These are phyloP conservation scores for Spinellus fusiger DNA, from an alignment of 192 early-diverging fungal genomes.

Conservation along the genomic window DNA sequence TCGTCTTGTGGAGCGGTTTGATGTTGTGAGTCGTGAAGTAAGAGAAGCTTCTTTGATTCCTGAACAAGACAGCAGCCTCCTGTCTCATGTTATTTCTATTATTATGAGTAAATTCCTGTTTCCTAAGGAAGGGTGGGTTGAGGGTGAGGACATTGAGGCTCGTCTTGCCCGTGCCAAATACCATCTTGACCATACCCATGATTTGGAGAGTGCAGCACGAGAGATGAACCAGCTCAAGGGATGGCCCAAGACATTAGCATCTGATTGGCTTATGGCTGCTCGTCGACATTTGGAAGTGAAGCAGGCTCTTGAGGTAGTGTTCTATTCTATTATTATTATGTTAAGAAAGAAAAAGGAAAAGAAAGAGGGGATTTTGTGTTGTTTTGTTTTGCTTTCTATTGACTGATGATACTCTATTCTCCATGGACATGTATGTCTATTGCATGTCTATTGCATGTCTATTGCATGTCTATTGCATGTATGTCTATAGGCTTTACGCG, in stretches of 20 bases:
- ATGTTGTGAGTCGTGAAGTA: constrained; percentile 61
- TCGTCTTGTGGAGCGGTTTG: constrained; percentile 66
- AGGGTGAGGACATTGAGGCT: constrained; percentile 83
- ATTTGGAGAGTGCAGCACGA: constrained; percentile 81
- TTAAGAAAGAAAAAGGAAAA: neutral
- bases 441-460: too few relatives aligned
- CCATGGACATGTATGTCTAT: neutral
- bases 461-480: neutral
- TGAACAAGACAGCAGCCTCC: constrained; percentile 73
- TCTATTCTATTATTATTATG: neutral
- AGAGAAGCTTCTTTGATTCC: constrained; percentile 79
- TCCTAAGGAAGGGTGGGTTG: constrained; percentile 76
- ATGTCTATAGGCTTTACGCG: constrained; percentile 4
- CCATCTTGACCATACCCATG: constrained; percentile 60
- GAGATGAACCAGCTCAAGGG: constrained; percentile 91
- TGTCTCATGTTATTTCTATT: constrained; percentile 72
- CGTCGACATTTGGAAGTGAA: constrained; percentile 80
- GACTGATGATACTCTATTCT: neutral
- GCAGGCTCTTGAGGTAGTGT: constrained; percentile 75
- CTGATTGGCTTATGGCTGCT: constrained; percentile 83
- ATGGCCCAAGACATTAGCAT: constrained; percentile 80
- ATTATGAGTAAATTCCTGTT: constrained; percentile 74
- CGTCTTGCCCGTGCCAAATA: constrained; percentile 73
- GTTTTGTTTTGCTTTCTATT: too few relatives aligned
- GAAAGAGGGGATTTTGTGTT: neutral